Conservation (phyloP, 2,329 filamentous ascomycete species). For the Lojkania enalia region DNA sequence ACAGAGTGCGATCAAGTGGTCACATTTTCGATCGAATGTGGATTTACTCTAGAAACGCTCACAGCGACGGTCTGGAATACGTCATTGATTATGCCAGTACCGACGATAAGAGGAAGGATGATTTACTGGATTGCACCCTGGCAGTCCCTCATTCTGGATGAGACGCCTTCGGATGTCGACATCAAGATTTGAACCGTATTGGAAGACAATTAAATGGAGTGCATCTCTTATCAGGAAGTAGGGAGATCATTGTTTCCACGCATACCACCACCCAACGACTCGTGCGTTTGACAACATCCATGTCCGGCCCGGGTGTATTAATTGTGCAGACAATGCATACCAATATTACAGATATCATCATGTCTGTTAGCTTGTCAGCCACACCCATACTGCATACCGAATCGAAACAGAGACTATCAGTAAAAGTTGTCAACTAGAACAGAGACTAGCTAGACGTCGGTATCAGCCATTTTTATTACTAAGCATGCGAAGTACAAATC, state of each 20-base stretch:
- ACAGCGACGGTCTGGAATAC: slow-evolving; percentile 28
- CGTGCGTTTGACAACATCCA: slow-evolving; percentile 46
- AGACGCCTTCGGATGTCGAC: slow-evolving; percentile 45
- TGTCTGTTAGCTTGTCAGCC: slow-evolving; percentile 46
- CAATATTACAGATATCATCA: slow-evolving; percentile 44
- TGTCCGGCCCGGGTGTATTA: slow-evolving; percentile 37
- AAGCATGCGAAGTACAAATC: slow-evolving; percentile 26
- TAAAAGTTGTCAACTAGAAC: slow-evolving; percentile 19
- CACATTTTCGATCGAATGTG: slow-evolving; percentile 51
- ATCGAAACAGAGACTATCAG: slow-evolving; percentile 41
- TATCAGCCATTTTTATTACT: slow-evolving; percentile 27
- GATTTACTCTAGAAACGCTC: slow-evolving; percentile 47
- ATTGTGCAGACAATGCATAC: slow-evolving; percentile 46
- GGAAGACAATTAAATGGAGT: slow-evolving; percentile 43
- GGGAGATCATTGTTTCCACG: slow-evolving; percentile 47
- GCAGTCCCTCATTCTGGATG: slow-evolving; percentile 47
- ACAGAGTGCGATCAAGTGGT: slow-evolving; percentile 50
- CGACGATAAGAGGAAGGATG: slow-evolving; percentile 44
- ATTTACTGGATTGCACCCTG: slow-evolving; percentile 52
- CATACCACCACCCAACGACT: slow-evolving; percentile 39
- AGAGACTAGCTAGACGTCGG: slow-evolving; percentile 4
- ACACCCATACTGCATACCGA: slow-evolving; percentile 43
- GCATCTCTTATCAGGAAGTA: slow-evolving; percentile 47
- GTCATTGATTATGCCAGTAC: slow-evolving; percentile 42
- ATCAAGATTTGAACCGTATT: slow-evolving; percentile 47